Evolutionary conservation across 2,329 filamentous ascomycete genomes (phyloP), one percentile per base, ranked within the genome.

Genomic region (Hypoxylon sp.): DNA sequence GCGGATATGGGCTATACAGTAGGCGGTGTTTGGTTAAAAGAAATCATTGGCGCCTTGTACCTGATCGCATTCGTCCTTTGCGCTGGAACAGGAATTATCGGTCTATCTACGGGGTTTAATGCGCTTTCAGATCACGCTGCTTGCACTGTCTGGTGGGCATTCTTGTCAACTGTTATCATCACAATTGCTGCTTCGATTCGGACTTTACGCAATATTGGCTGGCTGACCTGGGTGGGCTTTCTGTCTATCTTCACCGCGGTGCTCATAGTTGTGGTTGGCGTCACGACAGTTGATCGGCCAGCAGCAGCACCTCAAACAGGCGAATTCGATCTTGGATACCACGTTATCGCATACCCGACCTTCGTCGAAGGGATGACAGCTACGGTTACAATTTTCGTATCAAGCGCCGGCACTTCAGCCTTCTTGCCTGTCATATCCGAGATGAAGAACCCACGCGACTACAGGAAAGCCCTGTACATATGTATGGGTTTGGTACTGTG

Each of bases 381-480:
- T 39, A 81, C 83, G 0, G 81, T 82, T 1, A 88, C 85, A 1
- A 89, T 90, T 66, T 88, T 90, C 76, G 83, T 85, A 61, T 87
- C 86, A 1, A 83, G 82, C 5, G 85, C 87, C 0, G 86, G 84
- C 16, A 89, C 87, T 0, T 85, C 83, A 0, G 86, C 86, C 1
- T 90, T 90, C 71, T 77, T 90, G 1, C 87, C 87, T 3, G 86
- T 91, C 62, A 90, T 90, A 56, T 86, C 84, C 0, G 89, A 91
- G 77, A 91, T 91, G 87, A 80, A 79, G 43, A 80, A 82, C 29
- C 88, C 88, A 0, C 80, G 79, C 19, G 85, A 89, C 69, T 90
- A 86, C 75, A 82, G 82, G 64, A 89, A 89, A 74, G 84, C 88
- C 0, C 79, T 90, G 0, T 88, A 84, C 71, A 75, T 84, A 12